Evolutionary conservation across 257 asterid species (phyloP).

Genomic region (Petunia secreta): DNA sequence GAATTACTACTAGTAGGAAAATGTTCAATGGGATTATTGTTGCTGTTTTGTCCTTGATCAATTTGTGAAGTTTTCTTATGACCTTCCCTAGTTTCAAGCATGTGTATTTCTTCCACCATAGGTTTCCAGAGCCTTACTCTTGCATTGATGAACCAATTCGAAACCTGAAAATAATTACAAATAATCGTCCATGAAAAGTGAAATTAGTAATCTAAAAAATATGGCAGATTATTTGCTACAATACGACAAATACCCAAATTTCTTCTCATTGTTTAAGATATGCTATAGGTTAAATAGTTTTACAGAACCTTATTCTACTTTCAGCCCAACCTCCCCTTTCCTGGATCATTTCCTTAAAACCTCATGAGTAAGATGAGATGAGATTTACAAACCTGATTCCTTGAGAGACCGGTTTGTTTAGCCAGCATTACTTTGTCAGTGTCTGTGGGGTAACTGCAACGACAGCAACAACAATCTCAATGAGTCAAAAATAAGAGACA

Average conservation of each 20-base stretch:
- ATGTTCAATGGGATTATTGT: slow-evolving; percentile 38
- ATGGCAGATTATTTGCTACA: background rate
- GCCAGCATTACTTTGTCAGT: slow-evolving; percentile 89
- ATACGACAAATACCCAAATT: background rate
- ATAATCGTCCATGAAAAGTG: too few relatives aligned
- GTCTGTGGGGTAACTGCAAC: slow-evolving; percentile 86
- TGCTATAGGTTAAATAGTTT: too few relatives aligned
- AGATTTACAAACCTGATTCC: slow-evolving; percentile 72
- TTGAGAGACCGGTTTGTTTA: slow-evolving; percentile 87
- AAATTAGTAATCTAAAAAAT: background rate
- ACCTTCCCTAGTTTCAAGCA: slow-evolving; percentile 73
- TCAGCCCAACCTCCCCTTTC: background rate
- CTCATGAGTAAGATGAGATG: background rate
- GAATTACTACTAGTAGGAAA: slow-evolving; percentile 40
- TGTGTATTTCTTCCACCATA: slow-evolving; percentile 97
- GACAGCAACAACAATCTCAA: background rate
- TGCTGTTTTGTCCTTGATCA: slow-evolving; percentile 38
- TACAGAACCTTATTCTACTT: too few relatives aligned
- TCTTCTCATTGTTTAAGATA: too few relatives aligned
- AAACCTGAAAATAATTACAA: slow-evolving; percentile 52
- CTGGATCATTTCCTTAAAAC: background rate
- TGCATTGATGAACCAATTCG: slow-evolving; percentile 96
- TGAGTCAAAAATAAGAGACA: background rate
- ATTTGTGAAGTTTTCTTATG: slow-evolving; percentile 49
- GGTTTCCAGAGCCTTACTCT: slow-evolving; percentile 99